These are phyloP conservation scores for Phialemoniopsis sp. DNA, from an alignment of 2,329 filamentous ascomycete species.

Conservation along the genomic window DNA sequence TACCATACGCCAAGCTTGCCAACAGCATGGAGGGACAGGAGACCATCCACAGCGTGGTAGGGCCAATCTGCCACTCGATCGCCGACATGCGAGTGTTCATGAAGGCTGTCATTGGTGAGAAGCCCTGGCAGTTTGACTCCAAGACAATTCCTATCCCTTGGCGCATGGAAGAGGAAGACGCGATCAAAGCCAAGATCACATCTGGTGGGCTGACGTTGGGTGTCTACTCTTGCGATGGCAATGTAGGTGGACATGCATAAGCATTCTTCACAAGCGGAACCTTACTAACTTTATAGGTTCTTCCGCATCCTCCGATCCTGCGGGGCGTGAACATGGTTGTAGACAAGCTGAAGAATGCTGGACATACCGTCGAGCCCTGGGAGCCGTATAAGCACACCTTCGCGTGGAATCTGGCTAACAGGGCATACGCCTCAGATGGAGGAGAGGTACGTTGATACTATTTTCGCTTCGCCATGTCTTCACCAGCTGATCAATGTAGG, in stretches of 20 bases:
- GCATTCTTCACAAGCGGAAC: too few species aligned
- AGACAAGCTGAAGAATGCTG: conserved; percentile 51
- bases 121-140: conserved; percentile 48
- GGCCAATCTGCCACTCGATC: conserved; percentile 55
- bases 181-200: conserved; percentile 51
- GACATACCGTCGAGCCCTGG: conserved; percentile 17
- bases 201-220: conserved; percentile 18
- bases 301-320: too few species aligned
- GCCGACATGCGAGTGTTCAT: conserved; percentile 47
- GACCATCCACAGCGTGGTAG: conserved; percentile 51
- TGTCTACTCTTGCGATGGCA: too few species aligned
- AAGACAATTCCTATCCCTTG: too few species aligned
- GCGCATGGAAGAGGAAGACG: conserved; percentile 16
- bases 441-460: too few species aligned
- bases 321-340: conserved; percentile 31
- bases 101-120: conserved; percentile 48
- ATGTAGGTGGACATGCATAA: too few species aligned
- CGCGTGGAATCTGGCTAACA: too few species aligned
- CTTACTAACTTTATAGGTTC: too few species aligned
- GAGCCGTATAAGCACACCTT: too few species aligned
- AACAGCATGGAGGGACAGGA: conserved; percentile 49
- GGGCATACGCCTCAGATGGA: too few species aligned
- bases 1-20: conserved; percentile 12
- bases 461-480: too few species aligned
- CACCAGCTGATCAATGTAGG: too few species aligned